These are phyloP conservation scores for Pseudogymnoascus sp. DNA, from an alignment of 2,329 filamentous ascomycete genomes.

Conservation along the genomic window DNA sequence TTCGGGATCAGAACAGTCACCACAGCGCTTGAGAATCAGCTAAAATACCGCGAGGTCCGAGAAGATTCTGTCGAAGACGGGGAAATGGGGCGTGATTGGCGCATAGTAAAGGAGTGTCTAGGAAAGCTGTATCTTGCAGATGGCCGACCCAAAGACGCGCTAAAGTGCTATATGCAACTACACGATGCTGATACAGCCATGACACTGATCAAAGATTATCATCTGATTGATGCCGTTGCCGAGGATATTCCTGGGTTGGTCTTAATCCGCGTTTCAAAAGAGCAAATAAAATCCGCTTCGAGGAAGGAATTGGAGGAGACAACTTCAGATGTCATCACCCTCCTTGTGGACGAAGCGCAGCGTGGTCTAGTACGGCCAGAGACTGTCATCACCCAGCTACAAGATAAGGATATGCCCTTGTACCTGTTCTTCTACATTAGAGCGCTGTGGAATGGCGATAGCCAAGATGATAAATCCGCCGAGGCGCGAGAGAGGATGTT, in stretches of 20 bases:
- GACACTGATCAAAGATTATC: slow-evolving; percentile 75
- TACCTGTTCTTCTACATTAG: slow-evolving; percentile 92
- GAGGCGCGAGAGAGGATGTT: slow-evolving; percentile 51
- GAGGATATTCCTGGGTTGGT: slow-evolving; percentile 90
- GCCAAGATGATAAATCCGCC: slow-evolving; percentile 46
- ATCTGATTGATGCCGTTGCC: slow-evolving; percentile 79
- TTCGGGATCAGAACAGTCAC: slow-evolving; percentile 74
- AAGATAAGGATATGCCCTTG: slow-evolving; percentile 56
- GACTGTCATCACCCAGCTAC: slow-evolving; percentile 71
- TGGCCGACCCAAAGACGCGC: slow-evolving; percentile 72
- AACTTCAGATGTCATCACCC: slow-evolving; percentile 73
- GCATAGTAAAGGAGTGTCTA: slow-evolving; percentile 76
- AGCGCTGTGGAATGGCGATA: slow-evolving; percentile 73
- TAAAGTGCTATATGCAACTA: slow-evolving; percentile 81
- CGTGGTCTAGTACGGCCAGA: slow-evolving; percentile 76
- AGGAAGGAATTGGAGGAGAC: slow-evolving; percentile 67
- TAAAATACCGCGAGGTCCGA: slow-evolving; percentile 66
- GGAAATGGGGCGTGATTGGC: slow-evolving; percentile 72
- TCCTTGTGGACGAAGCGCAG: slow-evolving; percentile 86
- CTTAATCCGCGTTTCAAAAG: slow-evolving; percentile 70
- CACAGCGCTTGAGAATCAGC: slow-evolving; percentile 71
- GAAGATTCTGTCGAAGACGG: slow-evolving; percentile 71
- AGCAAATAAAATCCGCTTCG: slow-evolving; percentile 58
- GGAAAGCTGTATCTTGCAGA: slow-evolving; percentile 78
- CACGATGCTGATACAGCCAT: slow-evolving; percentile 90